Conservation (phyloP, 257 asterid species). For the Solanum corneliomulleri region DNA sequence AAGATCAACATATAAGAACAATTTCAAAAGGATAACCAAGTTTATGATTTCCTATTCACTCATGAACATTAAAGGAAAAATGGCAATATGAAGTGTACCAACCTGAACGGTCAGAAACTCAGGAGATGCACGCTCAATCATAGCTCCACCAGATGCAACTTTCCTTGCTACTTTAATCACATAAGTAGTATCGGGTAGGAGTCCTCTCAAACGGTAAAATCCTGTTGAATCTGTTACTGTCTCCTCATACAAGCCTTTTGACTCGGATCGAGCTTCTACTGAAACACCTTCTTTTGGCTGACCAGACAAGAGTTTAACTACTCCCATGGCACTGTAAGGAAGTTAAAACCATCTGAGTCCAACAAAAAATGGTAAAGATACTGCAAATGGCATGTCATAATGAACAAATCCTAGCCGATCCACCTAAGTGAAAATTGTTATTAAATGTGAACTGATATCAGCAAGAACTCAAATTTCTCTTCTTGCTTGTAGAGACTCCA, state of each 20-base stretch:
- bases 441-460: neutral
- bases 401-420: neutral
- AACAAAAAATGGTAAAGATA: neutral
- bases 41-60: neutral
- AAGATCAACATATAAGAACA: neutral
- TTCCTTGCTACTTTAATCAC: constrained; percentile 58
- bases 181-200: constrained; percentile 69
- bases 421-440: neutral
- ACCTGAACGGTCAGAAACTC: constrained; percentile 56
- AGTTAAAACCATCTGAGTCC: constrained; percentile 3
- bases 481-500: neutral
- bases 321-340: constrained; percentile 74
- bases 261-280: constrained; percentile 86
- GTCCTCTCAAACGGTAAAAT: constrained; percentile 86
- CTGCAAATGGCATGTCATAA: neutral
- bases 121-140: constrained; percentile 86
- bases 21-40: neutral
- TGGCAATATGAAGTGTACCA: constrained; percentile 4
- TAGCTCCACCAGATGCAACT: constrained; percentile 35
- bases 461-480: neutral
- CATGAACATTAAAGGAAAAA: neutral
- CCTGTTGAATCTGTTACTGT: constrained; percentile 78
- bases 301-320: constrained; percentile 77
- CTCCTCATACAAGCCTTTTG: constrained; percentile 85
- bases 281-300: constrained; percentile 83